Percentiles rank a stretch among this genome's conserved stretches.
Conservation (phyloP, 495 filamentous ascomycete genomes). For the Cercophora samala region DNA sequence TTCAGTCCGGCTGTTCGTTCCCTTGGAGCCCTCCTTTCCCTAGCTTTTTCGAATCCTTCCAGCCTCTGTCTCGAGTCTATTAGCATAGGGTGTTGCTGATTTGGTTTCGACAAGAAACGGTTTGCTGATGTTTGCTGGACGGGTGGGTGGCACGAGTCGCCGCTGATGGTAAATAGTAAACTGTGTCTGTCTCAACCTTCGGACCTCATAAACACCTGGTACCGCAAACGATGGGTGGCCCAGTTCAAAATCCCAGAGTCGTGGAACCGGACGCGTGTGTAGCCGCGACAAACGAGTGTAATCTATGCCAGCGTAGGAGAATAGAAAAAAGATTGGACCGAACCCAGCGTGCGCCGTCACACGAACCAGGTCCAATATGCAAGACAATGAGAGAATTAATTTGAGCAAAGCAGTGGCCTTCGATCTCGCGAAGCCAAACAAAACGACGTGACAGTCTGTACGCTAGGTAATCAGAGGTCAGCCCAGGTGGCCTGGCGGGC, state of each 20-base stretch:
- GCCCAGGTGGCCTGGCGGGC: conserved; percentile 18
- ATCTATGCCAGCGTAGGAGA: conserved; percentile 26
- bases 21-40: conserved; percentile 20
- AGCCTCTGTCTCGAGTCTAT: conserved; percentile 23
- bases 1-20: conserved; percentile 19
- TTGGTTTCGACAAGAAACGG: conserved; percentile 12
- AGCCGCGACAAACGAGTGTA: conserved; percentile 35
- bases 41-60: conserved; percentile 23
- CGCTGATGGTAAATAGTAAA: conserved; percentile 15
- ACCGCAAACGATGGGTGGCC: conserved; percentile 28
- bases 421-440: conserved; percentile 22
- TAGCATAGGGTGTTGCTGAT: conserved; percentile 30
- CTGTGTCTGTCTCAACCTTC: conserved; percentile 21
- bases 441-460: conserved; percentile 18
- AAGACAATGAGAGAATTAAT: conserved; percentile 23
- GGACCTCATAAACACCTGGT: conserved; percentile 25
- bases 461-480: conserved; percentile 23
- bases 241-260: conserved; percentile 28
- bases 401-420: conserved; percentile 18
- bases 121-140: conserved; percentile 23
- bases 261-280: conserved; percentile 37
- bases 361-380: conserved; percentile 25
- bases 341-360: conserved; percentile 25
- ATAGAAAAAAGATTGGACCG: conserved; percentile 22
- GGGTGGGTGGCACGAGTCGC: conserved; percentile 8